Percentiles rank a stretch among this genome's conserved stretches.
Conservation (phyloP, 257 asterid genomes). For the Forsythia viridissima region DNA sequence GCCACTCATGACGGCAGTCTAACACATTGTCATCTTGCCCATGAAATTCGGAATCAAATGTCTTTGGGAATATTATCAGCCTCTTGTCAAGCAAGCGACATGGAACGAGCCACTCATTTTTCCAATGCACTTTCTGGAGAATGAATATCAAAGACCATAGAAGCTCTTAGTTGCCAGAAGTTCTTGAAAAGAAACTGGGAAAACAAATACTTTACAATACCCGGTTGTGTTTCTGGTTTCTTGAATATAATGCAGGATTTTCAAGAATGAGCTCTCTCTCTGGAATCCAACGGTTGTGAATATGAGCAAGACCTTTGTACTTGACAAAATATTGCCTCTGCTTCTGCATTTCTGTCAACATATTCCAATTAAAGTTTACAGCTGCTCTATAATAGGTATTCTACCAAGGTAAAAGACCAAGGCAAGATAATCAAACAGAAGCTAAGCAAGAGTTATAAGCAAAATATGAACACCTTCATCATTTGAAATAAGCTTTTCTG, state of each 20-base stretch:
- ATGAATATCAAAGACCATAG: background rate
- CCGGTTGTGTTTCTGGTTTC: slow-evolving; percentile 8
- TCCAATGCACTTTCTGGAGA: slow-evolving; percentile 27
- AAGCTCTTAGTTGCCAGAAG: background rate
- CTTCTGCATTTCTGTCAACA: slow-evolving; percentile 19
- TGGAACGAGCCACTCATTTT: slow-evolving; percentile 33
- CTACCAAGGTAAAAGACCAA: no score
- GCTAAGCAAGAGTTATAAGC: background rate
- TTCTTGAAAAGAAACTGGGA: no score
- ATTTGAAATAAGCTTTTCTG: slow-evolving; percentile 3
- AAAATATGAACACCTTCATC: slow-evolving; percentile 26
- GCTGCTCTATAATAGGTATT: no score
- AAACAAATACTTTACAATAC: slow-evolving; percentile 10
- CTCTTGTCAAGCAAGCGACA: slow-evolving; percentile 38
- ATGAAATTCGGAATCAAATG: background rate
- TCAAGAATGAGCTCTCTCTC: slow-evolving; percentile 17
- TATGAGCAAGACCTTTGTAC: slow-evolving; percentile 39
- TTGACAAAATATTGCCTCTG: slow-evolving; percentile 33
- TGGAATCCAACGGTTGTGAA: slow-evolving; percentile 35
- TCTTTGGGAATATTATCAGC: slow-evolving; percentile 22
- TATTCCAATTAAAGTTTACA: no score
- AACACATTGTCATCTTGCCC: slow-evolving; percentile 10
- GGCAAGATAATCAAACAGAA: no score
- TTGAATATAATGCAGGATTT: slow-evolving; percentile 12
- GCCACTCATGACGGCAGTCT: slow-evolving; percentile 35